Evolutionary conservation across 169 alveolate genomes (phyloP), one percentile per base, ranked within the genome.

Genomic region (Eimeria maxima): DNA sequence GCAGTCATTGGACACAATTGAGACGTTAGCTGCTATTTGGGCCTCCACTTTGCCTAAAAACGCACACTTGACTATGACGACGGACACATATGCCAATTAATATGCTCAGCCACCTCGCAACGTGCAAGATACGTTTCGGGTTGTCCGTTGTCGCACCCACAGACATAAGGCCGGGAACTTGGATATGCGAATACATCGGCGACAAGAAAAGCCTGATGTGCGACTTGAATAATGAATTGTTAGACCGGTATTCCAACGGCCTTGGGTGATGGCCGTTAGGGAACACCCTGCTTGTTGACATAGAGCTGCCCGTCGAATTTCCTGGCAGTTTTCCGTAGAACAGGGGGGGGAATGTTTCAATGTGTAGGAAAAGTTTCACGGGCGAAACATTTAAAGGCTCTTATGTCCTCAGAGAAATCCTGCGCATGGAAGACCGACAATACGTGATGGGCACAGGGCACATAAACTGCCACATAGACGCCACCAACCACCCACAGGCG

Each of bases 151-250:
- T 42, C 89, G 69, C 42, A 5, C 18, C 50, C 92, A 27, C 74
- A 84, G 92, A 29, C 53, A 57, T 84, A 27, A 42, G 11, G 50
- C 92, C 60, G 5, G 92, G 92, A 55, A 57, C 92, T 8, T 84
- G 92, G 92, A 84, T 84, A 16, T 84, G 92, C 76, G 92, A 84
- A 47, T 84, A 84, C 55, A 63, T 84, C 44, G 92, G 92, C 33
- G 76, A 57, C n/a, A 84, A 47, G 76, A 84, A 84, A 42, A 84
- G 92, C 74, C 50, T 84, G 44, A 84, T 84, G 92, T 84, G 44
- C 22, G 92, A 13, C 69, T 0, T 24, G 13, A 14, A 27, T 80
- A 18, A 42, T 44, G 29, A 29, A 38, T 8, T 53, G 42, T 38
- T 74, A 74, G 24, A 18, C 29, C 57, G 57, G 84, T 16, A 74